A percentile compares a stretch with the other conserved stretches of the same genome.
Conservation (phyloP, 208 protist genomes). For the Leishmania tropica region DNA sequence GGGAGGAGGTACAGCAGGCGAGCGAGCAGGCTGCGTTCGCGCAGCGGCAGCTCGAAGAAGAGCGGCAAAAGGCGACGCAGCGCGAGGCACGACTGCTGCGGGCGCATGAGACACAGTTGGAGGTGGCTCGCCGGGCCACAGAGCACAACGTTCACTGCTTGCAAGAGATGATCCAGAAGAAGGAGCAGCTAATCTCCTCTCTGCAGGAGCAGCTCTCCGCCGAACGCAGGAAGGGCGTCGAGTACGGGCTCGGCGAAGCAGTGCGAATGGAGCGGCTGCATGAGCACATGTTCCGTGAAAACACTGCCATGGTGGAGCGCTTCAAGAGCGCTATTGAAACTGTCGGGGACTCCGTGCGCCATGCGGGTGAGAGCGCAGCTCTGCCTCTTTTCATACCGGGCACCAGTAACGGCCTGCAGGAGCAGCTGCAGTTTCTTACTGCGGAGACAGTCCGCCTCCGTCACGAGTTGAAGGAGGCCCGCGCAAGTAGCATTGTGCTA, state of each 20-base stretch:
- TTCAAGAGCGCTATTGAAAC: constrained; percentile 77
- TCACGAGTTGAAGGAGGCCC: constrained; percentile 62
- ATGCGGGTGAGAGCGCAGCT: constrained; percentile 8
- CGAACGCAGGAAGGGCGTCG: constrained; percentile 71
- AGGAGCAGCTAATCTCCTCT: constrained; percentile 65
- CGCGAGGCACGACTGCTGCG: constrained; percentile 59
- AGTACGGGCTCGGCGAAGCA: constrained; percentile 78
- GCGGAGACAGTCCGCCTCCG: constrained; percentile 70
- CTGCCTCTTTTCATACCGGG: constrained; percentile 14
- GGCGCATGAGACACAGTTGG: constrained; percentile 75
- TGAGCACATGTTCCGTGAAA: constrained; percentile 84
- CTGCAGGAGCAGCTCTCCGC: constrained; percentile 77
- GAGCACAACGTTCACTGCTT: constrained; percentile 84
- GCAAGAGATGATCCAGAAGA: constrained; percentile 77
- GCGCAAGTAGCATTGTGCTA: constrained; percentile 67
- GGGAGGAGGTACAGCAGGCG: constrained; percentile 51
- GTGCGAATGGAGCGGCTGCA: constrained; percentile 83
- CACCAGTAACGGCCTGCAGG: constrained; percentile 26
- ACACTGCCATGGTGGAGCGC: constrained; percentile 81
- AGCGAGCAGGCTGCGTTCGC: constrained; percentile 44
- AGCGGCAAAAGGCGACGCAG: constrained; percentile 55
- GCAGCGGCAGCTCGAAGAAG: constrained; percentile 68
- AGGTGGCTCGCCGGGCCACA: constrained; percentile 70
- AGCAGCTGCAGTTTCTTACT: constrained; percentile 71
- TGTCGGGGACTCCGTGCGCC: constrained; percentile 39